Evolutionary conservation across 1,284 basidiomycete genomes (phyloP).

Genomic region (Crucibulum parvulum): DNA sequence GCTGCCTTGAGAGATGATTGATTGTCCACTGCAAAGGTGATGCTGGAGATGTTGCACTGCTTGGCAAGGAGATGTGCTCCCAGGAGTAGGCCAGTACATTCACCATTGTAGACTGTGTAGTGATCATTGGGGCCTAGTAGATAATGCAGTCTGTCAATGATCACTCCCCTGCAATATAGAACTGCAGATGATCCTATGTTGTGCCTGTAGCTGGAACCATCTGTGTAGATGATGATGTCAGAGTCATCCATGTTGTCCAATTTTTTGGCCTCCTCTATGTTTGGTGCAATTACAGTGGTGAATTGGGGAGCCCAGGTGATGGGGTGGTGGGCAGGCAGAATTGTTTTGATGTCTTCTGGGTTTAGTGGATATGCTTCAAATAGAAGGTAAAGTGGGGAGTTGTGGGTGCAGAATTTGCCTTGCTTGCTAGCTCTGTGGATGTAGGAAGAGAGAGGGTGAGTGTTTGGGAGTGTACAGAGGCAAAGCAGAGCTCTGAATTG

Average conservation of each 20-base stretch:
- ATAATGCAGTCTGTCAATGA: neutral
- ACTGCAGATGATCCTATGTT: neutral
- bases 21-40: neutral
- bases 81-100: neutral
- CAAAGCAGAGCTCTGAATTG: too few species aligned
- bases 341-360: too few species aligned
- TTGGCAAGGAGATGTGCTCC: neutral
- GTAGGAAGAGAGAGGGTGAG: too few species aligned
- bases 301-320: neutral
- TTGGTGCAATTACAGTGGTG: neutral
- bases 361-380: too few species aligned
- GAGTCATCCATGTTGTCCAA: neutral
- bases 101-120: neutral
- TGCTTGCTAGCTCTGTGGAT: too few species aligned
- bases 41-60: neutral
- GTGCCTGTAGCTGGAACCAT: neutral
- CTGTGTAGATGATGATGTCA: neutral
- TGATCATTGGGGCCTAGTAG: neutral
- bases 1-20: neutral
- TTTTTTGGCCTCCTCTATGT: neutral
- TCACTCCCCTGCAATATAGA: neutral
- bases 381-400: too few species aligned
- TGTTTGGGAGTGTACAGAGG: too few species aligned
- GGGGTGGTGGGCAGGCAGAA: neutral
- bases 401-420: too few species aligned